phyloP scores from a whole-genome alignment of 2,329 filamentous ascomycete species.

The Escovopsis weberi region DNA sequence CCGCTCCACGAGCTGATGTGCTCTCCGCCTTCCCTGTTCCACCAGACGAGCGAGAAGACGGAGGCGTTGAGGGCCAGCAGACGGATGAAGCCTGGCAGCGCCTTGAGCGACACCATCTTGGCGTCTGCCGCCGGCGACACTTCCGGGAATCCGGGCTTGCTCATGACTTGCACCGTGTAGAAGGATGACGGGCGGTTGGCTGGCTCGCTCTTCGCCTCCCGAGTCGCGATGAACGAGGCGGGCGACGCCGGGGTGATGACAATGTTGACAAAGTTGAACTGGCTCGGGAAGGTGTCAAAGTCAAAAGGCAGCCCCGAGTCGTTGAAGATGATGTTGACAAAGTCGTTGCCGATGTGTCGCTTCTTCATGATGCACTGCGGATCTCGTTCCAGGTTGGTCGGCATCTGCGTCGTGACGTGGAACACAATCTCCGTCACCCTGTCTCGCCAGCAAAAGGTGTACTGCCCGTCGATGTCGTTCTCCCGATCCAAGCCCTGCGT shows the following conservation, averaged over 20 bases:
- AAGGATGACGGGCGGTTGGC: constrained; percentile 37
- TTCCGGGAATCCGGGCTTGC: constrained; percentile 76
- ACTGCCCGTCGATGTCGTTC: constrained; percentile 68
- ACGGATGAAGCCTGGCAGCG: constrained; percentile 72
- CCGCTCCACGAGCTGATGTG: constrained; percentile 83
- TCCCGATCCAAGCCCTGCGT: constrained; percentile 77
- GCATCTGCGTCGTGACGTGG: constrained; percentile 96
- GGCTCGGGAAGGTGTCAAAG: constrained; percentile 84
- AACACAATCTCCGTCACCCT: constrained; percentile 91
- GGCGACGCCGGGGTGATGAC: constrained; percentile 81
- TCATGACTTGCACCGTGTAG: constrained; percentile 82
- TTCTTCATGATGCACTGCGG: constrained; percentile 74
- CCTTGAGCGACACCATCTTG: constrained; percentile 75
- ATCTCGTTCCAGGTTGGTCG: constrained; percentile 65
- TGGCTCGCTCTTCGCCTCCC: constrained; percentile 25
- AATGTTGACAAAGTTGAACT: constrained; percentile 96
- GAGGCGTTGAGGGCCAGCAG: constrained; percentile 85
- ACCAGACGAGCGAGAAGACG: constrained; percentile 88
- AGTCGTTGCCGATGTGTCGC: constrained; percentile 90
- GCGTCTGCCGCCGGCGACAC: constrained; percentile 80
- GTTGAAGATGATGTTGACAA: constrained; percentile 97
- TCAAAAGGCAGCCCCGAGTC: constrained; percentile 80
- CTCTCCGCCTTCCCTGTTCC: constrained; percentile 59
- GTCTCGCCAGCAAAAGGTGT: constrained; percentile 88
- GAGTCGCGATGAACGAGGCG: constrained; percentile 56